A percentile compares a stretch with the other conserved stretches of the same genome.
These are phyloP conservation scores for Piloderma croceum DNA, from an alignment of 768 basidiomycete species.

Conservation along the genomic window DNA sequence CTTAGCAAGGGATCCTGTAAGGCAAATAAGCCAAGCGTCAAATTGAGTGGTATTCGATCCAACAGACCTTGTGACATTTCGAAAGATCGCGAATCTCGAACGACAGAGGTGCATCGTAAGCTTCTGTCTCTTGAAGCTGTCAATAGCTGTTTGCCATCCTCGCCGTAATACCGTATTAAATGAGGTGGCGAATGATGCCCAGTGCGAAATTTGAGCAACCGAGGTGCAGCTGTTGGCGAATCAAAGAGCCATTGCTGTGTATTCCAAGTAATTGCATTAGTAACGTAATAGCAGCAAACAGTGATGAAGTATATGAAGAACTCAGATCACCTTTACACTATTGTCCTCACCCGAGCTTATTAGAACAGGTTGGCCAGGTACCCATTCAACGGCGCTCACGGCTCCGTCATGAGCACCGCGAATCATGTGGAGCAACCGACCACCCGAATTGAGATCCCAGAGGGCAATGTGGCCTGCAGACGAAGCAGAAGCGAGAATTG, in stretches of 20 bases:
- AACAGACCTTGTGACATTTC: conserved; percentile 85
- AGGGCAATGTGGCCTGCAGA: conserved; percentile 84
- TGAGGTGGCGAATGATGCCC: conserved; percentile 91
- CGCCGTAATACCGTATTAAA: conserved; percentile 89
- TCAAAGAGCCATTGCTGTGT: conserved; percentile 96
- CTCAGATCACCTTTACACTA: conserved; percentile 89
- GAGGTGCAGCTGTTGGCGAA: conserved; percentile 78
- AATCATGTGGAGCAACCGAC: conserved; percentile 77
- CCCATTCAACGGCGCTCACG: conserved; percentile 82
- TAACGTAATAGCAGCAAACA: not conserved
- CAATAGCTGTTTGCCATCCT: conserved; percentile 93
- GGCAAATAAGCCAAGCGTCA: too few species aligned
- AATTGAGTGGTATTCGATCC: conserved; percentile 7
- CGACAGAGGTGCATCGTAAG: conserved; percentile 85
- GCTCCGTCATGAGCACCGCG: conserved; percentile 86
- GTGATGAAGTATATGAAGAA: not conserved
- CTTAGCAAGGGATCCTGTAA: conserved; percentile 73
- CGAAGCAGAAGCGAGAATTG: conserved; percentile 83
- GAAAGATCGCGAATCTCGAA: conserved; percentile 90
- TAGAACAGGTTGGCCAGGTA: conserved; percentile 86
- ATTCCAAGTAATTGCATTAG: not conserved
- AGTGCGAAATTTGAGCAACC: conserved; percentile 85
- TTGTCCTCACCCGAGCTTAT: conserved; percentile 92
- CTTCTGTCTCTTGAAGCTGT: conserved; percentile 88
- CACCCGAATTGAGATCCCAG: conserved; percentile 87